Evolutionary conservation across 2,329 filamentous ascomycete species (phyloP), one percentile per base, ranked within the genome.

Genomic region (Mycosphaerelloides madeirae): DNA sequence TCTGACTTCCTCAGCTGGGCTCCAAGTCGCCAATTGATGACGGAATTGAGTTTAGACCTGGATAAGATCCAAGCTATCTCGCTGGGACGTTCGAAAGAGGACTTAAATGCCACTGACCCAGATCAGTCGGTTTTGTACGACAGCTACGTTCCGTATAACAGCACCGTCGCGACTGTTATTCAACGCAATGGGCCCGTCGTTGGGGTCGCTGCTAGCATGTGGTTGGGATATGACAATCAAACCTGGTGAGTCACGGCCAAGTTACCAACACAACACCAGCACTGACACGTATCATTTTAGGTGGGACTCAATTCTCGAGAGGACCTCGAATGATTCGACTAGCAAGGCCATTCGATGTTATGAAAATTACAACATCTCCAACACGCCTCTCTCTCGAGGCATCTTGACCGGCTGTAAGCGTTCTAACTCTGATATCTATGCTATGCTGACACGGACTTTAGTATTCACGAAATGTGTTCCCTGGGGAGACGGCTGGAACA

Each of bases 391-490:
- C 18, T 13, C 5, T 22, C 18, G 34, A 6, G 14, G 25, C 18
- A n/a, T 13, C 38, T 15, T 39, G 37, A 9, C 28, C 32, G 15
- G 16, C 15, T 32, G 13, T n/a, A 32, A 5, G 31, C 31, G 6
- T n/a, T 32, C 33, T 20, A 16, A 32, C 15, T 22, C 19, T 31
- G 28, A 2, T 39, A 12, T 6, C 22, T 54, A 54, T 28, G n/a
- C n/a, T n/a, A n/a, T n/a, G n/a, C n/a, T n/a, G n/a, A n/a, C n/a
- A n/a, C n/a, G n/a, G n/a, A n/a, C n/a, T n/a, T n/a, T n/a, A n/a
- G n/a, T n/a, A n/a, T n/a, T n/a, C n/a, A 56, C 49, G 1, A 49
- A 56, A 19, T 59, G 57, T 38, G 41, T 55, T 12, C 50, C 47
- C 19, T 15, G 39, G 3, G 53, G 53, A 8, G 7, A 8, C 6